Evolutionary conservation across 768 basidiomycete species (phyloP).

Genomic region (Suillus subalutaceus): DNA sequence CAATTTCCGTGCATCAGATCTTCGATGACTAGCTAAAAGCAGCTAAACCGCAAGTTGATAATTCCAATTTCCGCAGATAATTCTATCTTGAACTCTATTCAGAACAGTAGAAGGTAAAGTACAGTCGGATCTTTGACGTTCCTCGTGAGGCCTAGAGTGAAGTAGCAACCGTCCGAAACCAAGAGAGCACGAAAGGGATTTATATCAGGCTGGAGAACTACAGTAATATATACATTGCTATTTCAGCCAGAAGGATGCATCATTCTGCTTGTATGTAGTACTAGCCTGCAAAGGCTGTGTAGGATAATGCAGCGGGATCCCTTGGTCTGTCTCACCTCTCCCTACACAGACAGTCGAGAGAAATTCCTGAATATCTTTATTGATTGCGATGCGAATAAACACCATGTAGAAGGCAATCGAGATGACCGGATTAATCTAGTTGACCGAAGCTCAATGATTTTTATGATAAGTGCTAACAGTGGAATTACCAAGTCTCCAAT

Average conservation of each 20-base stretch:
- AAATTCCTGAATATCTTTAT: neutral
- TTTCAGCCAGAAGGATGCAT: neutral
- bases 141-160: neutral
- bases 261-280: neutral
- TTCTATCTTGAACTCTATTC: neutral
- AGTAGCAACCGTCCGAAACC: neutral
- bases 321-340: neutral
- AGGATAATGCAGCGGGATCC: neutral
- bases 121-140: neutral
- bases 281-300: neutral
- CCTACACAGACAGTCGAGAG: neutral
- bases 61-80: neutral
- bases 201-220: neutral
- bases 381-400: neutral
- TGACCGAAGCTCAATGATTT: neutral
- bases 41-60: neutral
- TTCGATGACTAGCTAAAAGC: slow-evolving; percentile 21
- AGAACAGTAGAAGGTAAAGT: neutral
- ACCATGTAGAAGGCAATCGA: neutral
- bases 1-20: neutral
- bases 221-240: neutral
- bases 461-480: neutral
- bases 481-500: neutral
- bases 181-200: no score
- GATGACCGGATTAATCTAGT: neutral